These are phyloP conservation scores for Pigoraptor vietnamica DNA, from an alignment of 78 protist species.

Conservation along the genomic window DNA sequence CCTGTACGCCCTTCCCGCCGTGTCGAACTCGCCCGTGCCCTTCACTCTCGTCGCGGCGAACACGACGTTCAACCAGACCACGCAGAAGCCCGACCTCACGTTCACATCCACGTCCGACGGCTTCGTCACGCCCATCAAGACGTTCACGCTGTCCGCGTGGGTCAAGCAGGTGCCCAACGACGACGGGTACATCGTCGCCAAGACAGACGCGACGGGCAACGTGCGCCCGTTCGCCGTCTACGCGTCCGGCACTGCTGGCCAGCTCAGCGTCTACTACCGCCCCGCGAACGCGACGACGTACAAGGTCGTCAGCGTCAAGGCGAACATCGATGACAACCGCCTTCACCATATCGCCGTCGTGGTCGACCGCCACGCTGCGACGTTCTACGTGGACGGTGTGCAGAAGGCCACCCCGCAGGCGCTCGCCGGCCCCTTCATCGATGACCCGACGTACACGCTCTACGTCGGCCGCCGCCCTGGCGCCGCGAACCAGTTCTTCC, in stretches of 20 bases:
- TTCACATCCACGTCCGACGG: not conserved
- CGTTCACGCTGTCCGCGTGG: not conserved
- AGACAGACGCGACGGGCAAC: not conserved
- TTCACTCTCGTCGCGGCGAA: not conserved
- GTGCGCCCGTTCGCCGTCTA: not conserved
- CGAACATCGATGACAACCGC: not conserved
- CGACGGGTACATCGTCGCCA: not conserved
- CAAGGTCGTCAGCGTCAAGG: not conserved
- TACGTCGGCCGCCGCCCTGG: not conserved
- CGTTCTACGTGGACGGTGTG: not conserved
- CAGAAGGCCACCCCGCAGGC: not conserved
- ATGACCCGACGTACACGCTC: not conserved
- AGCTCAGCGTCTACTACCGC: not conserved
- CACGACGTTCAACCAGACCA: not conserved
- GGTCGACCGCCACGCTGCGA: not conserved
- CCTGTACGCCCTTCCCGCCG: not conserved
- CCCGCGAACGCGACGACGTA: not conserved
- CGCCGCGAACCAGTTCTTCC: not conserved
- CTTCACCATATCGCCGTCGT: not conserved
- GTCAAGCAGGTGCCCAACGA: not conserved
- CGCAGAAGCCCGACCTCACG: not conserved
- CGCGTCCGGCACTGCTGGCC: not conserved
- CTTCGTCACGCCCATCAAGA: not conserved
- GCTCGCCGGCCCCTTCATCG: not conserved
- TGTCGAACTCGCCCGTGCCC: not conserved